A percentile compares a stretch with the other conserved stretches of the same genome.
Conservation (phyloP, 345 rosid species). For the Eutrema heterophyllum region DNA sequence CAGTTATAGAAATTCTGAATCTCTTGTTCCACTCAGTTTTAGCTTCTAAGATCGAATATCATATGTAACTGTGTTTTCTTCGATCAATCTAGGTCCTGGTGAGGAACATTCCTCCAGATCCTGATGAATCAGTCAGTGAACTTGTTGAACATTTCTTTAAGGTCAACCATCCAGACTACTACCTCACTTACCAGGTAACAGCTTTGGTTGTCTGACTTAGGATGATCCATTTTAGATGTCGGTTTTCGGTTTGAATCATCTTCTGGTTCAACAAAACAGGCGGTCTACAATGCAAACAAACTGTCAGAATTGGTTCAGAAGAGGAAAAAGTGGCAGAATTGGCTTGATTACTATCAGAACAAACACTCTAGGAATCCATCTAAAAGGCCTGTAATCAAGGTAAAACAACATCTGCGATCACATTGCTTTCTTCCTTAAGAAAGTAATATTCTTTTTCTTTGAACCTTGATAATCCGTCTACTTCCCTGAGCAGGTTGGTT, state of each 20-base stretch:
- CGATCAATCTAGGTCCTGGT: slow-evolving; percentile 59
- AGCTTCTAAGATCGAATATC: background rate
- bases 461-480: slow-evolving; percentile 1
- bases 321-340: slow-evolving; percentile 69
- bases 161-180: slow-evolving; percentile 85
- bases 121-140: slow-evolving; percentile 80
- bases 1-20: slow-evolving; percentile 34
- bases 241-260: background rate
- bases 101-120: slow-evolving; percentile 85
- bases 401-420: slow-evolving; percentile 9
- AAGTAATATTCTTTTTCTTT: background rate
- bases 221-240: background rate
- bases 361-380: slow-evolving; percentile 61
- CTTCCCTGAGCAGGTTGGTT: slow-evolving; percentile 51
- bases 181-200: slow-evolving; percentile 80
- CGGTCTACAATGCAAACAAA: slow-evolving; percentile 68
- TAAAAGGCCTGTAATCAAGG: slow-evolving; percentile 55
- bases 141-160: slow-evolving; percentile 85
- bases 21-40: background rate
- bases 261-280: slow-evolving; percentile 37
- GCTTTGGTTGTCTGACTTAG: background rate
- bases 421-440: background rate
- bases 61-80: background rate
- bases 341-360: slow-evolving; percentile 81
- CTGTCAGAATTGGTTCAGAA: slow-evolving; percentile 55